Evolutionary conservation across 345 rosid genomes (phyloP).

Genomic region (Citropsis articulata): DNA sequence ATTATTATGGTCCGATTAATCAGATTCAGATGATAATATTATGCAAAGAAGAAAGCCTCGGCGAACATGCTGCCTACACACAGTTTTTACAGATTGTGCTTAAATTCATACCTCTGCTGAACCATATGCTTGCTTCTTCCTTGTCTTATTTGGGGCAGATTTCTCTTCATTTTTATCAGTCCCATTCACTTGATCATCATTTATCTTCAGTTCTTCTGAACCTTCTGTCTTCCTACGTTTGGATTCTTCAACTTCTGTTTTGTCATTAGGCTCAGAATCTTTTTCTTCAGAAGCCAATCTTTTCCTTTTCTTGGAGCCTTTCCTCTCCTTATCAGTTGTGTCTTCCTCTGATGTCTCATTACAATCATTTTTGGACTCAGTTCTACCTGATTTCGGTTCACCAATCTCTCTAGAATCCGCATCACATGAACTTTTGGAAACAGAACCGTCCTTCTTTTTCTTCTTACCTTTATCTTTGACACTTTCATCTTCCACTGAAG

Average conservation of each 20-base stretch:
- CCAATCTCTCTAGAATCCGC: conserved; percentile 13
- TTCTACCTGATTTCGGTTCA: conserved; percentile 12
- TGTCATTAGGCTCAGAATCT: conserved; percentile 23
- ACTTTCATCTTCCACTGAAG: conserved; percentile 19
- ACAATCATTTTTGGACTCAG: conserved; percentile 19
- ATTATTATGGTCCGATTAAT: not conserved
- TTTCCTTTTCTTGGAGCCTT: conserved; percentile 74
- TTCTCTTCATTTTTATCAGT: conserved; percentile 36
- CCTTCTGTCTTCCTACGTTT: conserved; percentile 48
- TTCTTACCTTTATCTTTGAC: conserved; percentile 17
- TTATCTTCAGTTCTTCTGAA: conserved; percentile 25
- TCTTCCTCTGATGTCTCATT: conserved; percentile 21
- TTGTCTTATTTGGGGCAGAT: conserved; percentile 33
- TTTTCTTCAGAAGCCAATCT: conserved; percentile 49
- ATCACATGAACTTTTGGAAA: not conserved
- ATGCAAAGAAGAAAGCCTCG: not conserved
- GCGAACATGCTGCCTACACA: not conserved
- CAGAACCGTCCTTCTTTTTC: conserved; percentile 18
- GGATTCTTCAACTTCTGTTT: conserved; percentile 43
- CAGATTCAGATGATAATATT: not conserved
- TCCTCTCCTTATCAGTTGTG: conserved; percentile 22
- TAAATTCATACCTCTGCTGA: conserved; percentile 55
- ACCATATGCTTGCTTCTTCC: conserved; percentile 42
- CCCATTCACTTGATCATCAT: conserved; percentile 29
- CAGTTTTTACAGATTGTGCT: not conserved